Conservation (phyloP, 306 rosid genomes). For the Citrullus amarus region DNA sequence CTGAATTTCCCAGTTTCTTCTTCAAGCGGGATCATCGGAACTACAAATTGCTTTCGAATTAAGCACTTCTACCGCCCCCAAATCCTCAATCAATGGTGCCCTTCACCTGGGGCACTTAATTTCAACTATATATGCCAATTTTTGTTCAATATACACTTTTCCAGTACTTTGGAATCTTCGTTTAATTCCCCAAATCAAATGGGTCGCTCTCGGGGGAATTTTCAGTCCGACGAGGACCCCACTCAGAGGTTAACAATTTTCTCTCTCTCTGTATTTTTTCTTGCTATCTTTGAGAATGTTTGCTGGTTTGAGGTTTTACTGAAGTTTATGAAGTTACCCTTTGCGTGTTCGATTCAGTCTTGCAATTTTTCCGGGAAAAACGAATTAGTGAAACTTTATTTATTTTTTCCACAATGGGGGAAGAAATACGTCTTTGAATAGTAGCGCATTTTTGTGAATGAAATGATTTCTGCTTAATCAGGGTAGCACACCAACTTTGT, state of each 20-base stretch:
- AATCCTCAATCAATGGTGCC: background rate
- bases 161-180: background rate
- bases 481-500: background rate
- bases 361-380: background rate
- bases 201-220: conserved; percentile 98
- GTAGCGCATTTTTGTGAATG: background rate
- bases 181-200: conserved; percentile 28
- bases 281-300: background rate
- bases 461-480: background rate
- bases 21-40: background rate
- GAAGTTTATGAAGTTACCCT: background rate
- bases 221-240: conserved; percentile 80
- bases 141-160: background rate
- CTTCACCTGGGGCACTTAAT: background rate
- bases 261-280: background rate
- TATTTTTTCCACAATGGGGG: background rate
- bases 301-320: background rate
- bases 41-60: background rate
- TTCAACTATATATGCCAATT: background rate
- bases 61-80: background rate
- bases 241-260: conserved; percentile 49
- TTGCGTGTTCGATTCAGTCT: background rate
- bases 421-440: background rate
- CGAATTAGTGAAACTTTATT: background rate
- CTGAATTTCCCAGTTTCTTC: background rate